Percentiles rank a stretch among this genome's conserved stretches.
phyloP scores from a whole-genome alignment of 2,329 filamentous ascomycete genomes.

The Fusarium azukiicola region DNA sequence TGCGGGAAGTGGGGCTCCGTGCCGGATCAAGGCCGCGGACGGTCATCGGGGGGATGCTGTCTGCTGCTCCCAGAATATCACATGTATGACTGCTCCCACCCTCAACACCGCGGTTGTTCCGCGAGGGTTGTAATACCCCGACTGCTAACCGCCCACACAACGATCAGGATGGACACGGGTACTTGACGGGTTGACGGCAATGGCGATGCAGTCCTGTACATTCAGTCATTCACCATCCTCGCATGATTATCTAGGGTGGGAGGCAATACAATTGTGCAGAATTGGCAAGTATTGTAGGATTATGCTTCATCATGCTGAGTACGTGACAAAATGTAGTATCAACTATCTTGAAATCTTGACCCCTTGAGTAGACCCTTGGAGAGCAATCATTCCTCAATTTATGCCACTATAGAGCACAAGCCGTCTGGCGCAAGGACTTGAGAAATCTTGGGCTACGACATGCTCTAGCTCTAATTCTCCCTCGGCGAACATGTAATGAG shows the following conservation, averaged over 20 bases:
- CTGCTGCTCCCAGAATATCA: not conserved
- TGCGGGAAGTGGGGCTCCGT: not conserved
- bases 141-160: not conserved
- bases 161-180: not conserved
- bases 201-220: not conserved
- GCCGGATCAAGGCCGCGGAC: not conserved
- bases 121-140: not conserved
- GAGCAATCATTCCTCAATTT: not conserved
- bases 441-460: too few relatives aligned
- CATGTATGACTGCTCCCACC: not conserved
- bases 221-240: not conserved
- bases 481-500: not conserved
- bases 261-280: not conserved
- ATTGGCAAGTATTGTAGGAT: not conserved
- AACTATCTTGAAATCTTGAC: not conserved
- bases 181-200: not conserved
- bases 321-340: not conserved
- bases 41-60: not conserved
- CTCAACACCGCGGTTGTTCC: not conserved
- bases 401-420: not conserved
- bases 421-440: too few relatives aligned
- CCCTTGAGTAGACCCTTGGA: not conserved
- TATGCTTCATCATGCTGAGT: not conserved
- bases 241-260: not conserved
- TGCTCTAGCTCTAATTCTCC: not conserved